phyloP scores from a whole-genome alignment of 805 yeast genomes.

The Candida argentea region DNA sequence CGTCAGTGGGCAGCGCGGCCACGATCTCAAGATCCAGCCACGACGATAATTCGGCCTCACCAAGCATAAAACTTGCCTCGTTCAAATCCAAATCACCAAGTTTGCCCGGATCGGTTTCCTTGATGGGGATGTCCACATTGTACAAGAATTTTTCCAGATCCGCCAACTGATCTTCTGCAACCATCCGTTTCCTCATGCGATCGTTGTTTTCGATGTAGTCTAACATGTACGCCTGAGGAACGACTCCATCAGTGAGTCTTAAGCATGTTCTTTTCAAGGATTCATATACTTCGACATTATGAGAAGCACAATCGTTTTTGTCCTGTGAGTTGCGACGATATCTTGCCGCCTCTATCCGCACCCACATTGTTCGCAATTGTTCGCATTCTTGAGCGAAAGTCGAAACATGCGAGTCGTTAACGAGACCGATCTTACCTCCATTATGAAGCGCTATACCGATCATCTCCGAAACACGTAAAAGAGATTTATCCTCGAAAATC shows the following conservation, averaged over 20 bases:
- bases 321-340: constrained; percentile 53
- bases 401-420: constrained; percentile 24
- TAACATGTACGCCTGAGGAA: constrained; percentile 34
- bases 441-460: constrained; percentile 21
- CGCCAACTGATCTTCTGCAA: constrained; percentile 41
- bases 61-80: constrained; percentile 6
- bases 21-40: constrained; percentile 34
- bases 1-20: constrained; percentile 20
- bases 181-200: constrained; percentile 53
- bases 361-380: constrained; percentile 22
- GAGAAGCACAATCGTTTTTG: constrained; percentile 47
- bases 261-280: constrained; percentile 25
- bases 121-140: constrained; percentile 28
- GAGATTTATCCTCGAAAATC: constrained; percentile 8
- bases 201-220: constrained; percentile 65
- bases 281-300: constrained; percentile 38
- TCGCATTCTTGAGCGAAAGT: constrained; percentile 26
- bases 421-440: constrained; percentile 24
- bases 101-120: constrained; percentile 7
- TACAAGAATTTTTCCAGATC: constrained; percentile 35
- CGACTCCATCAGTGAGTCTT: too few relatives aligned
- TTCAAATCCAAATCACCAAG: constrained; percentile 7
- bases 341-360: constrained; percentile 37
- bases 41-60: constrained; percentile 8
- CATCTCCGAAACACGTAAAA: constrained; percentile 16